phyloP scores from a whole-genome alignment of 371 early-diverging fungal species.

The Capniomyces stellatus region DNA sequence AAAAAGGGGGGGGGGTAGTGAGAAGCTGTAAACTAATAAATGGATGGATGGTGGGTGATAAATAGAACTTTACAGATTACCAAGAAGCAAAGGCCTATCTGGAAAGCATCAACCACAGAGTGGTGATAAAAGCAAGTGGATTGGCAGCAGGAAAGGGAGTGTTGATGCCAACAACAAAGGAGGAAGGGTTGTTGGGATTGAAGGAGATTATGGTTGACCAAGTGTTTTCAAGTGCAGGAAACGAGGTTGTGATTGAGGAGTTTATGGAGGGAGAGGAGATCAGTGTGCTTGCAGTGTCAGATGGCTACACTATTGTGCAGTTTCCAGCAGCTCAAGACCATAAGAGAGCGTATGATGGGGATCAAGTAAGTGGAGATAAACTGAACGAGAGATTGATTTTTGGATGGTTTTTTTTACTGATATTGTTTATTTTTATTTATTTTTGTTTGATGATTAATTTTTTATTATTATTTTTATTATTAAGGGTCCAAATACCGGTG shows the following conservation, averaged over 20 bases:
- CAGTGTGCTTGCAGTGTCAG: constrained; percentile 79
- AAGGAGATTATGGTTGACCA: constrained; percentile 70
- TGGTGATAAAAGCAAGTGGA: constrained; percentile 82
- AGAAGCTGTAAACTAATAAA: too few relatives aligned
- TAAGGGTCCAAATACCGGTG: constrained; percentile 91
- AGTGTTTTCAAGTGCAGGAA: constrained; percentile 47
- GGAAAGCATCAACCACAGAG: constrained; percentile 29
- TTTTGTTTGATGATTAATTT: too few relatives aligned
- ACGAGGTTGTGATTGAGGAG: constrained; percentile 80
- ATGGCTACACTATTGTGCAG: constrained; percentile 80
- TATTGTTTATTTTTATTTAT: not conserved
- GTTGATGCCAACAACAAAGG: constrained; percentile 63
- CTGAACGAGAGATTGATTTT: too few relatives aligned
- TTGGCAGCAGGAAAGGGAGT: constrained; percentile 97
- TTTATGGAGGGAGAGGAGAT: constrained; percentile 81
- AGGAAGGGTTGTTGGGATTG: constrained; percentile 74
- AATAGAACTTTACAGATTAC: constrained; percentile 63
- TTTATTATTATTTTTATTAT: too few relatives aligned
- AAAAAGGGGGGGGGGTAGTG: too few relatives aligned
- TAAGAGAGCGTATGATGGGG: constrained; percentile 84
- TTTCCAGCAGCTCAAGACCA: constrained; percentile 94
- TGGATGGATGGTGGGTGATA: too few relatives aligned
- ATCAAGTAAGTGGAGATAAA: constrained; percentile 24
- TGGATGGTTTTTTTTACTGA: not conserved
- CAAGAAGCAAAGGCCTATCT: constrained; percentile 58